A percentile compares a stretch with the other conserved stretches of the same genome.
phyloP scores from a whole-genome alignment of 179 eudicot species.

The Gypsophila paniculata region DNA sequence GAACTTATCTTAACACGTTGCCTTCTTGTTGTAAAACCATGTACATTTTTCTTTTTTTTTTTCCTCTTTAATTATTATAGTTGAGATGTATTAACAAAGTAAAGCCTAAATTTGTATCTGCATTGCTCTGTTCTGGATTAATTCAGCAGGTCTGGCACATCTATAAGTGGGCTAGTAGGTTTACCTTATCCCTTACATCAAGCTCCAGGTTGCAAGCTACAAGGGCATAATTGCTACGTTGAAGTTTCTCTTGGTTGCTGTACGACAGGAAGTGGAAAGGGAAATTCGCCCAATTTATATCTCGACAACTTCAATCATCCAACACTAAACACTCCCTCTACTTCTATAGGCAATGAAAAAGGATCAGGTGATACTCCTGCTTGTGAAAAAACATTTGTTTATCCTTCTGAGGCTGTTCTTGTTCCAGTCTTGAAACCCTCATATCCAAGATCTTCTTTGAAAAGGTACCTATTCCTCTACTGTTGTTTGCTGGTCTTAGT shows the following conservation, averaged over 20 bases:
- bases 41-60: neutral
- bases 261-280: conserved; percentile 39
- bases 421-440: conserved; percentile 84
- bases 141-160: conserved; percentile 55
- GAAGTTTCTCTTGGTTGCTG: conserved; percentile 81
- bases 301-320: conserved; percentile 34
- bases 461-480: conserved; percentile 47
- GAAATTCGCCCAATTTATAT: conserved; percentile 30
- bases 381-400: conserved; percentile 69
- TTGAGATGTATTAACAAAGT: neutral
- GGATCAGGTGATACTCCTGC: conserved; percentile 35
- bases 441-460: conserved; percentile 72
- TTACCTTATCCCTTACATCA: conserved; percentile 51
- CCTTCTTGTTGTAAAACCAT: neutral
- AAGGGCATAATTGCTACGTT: conserved; percentile 66
- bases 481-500: conserved; percentile 10
- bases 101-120: conserved; percentile 9
- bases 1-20: neutral
- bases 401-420: conserved; percentile 84
- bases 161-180: conserved; percentile 63
- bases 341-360: conserved; percentile 36
- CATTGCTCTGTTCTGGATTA: conserved; percentile 17
- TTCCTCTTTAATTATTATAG: neutral
- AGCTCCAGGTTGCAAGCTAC: conserved; percentile 55
- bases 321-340: conserved; percentile 39